Evolutionary conservation across 306 rosid species (phyloP).

Genomic region (Astragalus membranaceus): DNA sequence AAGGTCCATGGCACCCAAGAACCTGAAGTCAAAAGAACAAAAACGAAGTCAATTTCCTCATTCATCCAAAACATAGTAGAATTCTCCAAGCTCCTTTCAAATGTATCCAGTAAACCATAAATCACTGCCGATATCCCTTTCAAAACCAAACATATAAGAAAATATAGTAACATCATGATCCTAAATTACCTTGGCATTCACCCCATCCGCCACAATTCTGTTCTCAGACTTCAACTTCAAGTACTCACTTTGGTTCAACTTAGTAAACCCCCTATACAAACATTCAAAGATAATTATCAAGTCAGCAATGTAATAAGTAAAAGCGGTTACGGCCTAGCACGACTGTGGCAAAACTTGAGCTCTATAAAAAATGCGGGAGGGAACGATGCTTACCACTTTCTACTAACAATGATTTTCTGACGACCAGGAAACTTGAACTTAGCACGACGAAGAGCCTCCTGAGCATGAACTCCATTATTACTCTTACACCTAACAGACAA

Average conservation of each 20-base stretch:
- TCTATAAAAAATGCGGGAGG: too few relatives aligned
- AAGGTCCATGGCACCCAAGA: constrained; percentile 81
- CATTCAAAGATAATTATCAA: neutral
- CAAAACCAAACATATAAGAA: neutral
- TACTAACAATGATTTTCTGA: constrained; percentile 74
- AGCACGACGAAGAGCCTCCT: constrained; percentile 76
- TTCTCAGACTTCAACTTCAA: constrained; percentile 55
- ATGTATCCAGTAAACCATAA: neutral
- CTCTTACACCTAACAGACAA: constrained; percentile 70
- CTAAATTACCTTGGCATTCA: constrained; percentile 63
- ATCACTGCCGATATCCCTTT: neutral
- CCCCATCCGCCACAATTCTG: constrained; percentile 68
- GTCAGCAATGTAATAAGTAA: too few relatives aligned
- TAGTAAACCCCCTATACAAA: constrained; percentile 75
- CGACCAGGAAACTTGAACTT: constrained; percentile 73
- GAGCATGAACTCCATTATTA: constrained; percentile 44
- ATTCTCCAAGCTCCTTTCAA: too few relatives aligned
- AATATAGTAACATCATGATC: neutral
- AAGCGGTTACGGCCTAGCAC: too few relatives aligned
- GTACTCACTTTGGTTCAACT: constrained; percentile 54
- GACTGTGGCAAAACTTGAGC: too few relatives aligned
- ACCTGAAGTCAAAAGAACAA: constrained; percentile 31
- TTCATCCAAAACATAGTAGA: neutral
- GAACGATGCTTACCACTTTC: constrained; percentile 47
- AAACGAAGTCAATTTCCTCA: neutral